Base-by-base conservation (phyloP, 805 yeast species). In the Candida arabinofermentans region DNA sequence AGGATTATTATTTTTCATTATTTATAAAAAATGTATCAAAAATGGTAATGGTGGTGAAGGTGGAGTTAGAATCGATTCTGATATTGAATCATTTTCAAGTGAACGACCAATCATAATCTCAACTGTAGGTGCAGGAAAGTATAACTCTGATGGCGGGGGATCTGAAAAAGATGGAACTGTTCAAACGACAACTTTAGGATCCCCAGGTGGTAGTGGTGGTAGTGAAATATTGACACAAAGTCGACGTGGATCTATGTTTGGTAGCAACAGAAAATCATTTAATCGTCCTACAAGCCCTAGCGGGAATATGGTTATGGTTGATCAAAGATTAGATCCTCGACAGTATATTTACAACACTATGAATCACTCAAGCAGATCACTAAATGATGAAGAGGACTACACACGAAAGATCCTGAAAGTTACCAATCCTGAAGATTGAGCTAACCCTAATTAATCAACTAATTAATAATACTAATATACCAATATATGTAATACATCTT, bases 241-340 rank as follows among this genome's bases (percentile, higher is more conserved):
- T 19, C 30, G 41, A 36, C 41, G 27, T 23, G 27, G 27, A 16
- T 33, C 36, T 3, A 21, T 33, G 26, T 33, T 33, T 33, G 36
- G 36, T 23, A 33, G 19, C 4, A 22, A 24, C 10, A 33, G 24
- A 23, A 33, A 33, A 21, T 26, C 24, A 22, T 24, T 41, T 13
- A 33, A 23, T 14, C 24, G 43, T 14, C 17, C 32, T n/a, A n/a
- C 32, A 29, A n/a, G 8, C 16, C 32, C 17, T 10, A 31, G 37
- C 18, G 24, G 47, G 9, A 49, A 54, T 13, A 37, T 49, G 31
- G 54, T 56, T 16, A 59, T 62, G 39, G 77, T 77, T n/a, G 86
- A 80, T 59, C 81, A 75, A 51, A 60, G 86, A 32, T 58, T 81
- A 41, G 86, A 81, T 48, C 86, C 86, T 5, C 62, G 67, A 40